Percentiles rank a stretch among this genome's conserved stretches.
These are phyloP conservation scores for Macadamia tetraphylla DNA, from an alignment of 164 flowering plant species.

Conservation along the genomic window DNA sequence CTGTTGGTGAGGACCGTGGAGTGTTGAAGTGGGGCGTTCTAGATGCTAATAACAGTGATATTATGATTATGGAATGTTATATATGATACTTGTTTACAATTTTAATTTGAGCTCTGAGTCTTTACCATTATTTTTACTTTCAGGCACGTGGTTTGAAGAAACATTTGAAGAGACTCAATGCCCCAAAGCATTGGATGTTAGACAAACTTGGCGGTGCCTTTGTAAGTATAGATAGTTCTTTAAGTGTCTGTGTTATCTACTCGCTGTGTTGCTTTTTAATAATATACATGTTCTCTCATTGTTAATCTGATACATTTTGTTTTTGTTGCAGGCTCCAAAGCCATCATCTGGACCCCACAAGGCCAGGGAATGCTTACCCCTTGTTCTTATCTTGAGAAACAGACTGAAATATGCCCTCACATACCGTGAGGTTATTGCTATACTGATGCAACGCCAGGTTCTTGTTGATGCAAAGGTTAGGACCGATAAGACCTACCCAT, in stretches of 20 bases:
- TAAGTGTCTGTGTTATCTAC: background rate
- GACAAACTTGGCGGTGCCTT: slow-evolving; percentile 71
- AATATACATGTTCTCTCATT: background rate
- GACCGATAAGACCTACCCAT: slow-evolving; percentile 59
- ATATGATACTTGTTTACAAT: no score
- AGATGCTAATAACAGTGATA: no score
- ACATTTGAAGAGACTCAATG: slow-evolving; percentile 75
- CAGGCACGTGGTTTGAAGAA: slow-evolving; percentile 69
- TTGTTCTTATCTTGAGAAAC: slow-evolving; percentile 47
- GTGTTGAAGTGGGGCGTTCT: no score
- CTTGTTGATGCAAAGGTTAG: slow-evolving; percentile 59
- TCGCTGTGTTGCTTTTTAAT: background rate
- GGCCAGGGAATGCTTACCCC: slow-evolving; percentile 56
- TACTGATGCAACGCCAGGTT: slow-evolving; percentile 56
- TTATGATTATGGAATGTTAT: no score
- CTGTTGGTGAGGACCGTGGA: no score
- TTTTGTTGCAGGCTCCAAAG: slow-evolving; percentile 45
- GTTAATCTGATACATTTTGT: background rate
- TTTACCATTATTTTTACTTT: background rate
- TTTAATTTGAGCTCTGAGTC: no score
- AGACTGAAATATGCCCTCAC: slow-evolving; percentile 58
- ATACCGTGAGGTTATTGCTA: slow-evolving; percentile 49
- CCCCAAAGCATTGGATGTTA: slow-evolving; percentile 69
- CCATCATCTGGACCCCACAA: slow-evolving; percentile 74
- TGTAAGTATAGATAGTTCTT: slow-evolving; percentile 27